Conservation (phyloP, 306 rosid genomes). For the Malus orientalis region DNA sequence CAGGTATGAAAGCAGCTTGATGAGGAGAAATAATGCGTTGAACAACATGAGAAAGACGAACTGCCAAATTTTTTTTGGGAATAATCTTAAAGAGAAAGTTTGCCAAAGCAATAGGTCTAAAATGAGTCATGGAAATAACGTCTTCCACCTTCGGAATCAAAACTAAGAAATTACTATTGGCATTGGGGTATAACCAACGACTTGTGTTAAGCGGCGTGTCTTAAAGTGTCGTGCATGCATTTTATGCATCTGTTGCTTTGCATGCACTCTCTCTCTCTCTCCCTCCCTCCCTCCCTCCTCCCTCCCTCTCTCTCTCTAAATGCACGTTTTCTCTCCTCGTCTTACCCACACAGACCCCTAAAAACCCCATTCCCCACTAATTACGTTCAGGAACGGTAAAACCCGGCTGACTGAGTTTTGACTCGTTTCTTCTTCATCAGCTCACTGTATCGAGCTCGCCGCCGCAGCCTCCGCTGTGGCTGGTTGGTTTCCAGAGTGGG, state of each 20-base stretch:
- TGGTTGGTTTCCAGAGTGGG: background rate
- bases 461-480: background rate
- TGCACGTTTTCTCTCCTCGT: background rate
- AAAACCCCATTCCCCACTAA: background rate
- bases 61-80: too few relatives aligned
- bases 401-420: constrained; percentile 11
- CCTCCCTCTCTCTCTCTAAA: background rate
- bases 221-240: background rate
- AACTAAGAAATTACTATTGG: too few relatives aligned
- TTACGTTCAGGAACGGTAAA: background rate
- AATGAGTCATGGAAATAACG: too few relatives aligned
- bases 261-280: background rate
- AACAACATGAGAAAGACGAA: too few relatives aligned
- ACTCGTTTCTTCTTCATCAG: constrained; percentile 16
- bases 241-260: background rate
- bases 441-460: background rate
- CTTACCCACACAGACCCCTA: background rate
- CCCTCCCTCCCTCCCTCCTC: too few relatives aligned
- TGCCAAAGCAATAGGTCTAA: too few relatives aligned
- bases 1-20: too few relatives aligned
- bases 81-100: too few relatives aligned
- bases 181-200: background rate
- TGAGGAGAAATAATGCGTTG: too few relatives aligned
- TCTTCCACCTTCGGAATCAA: too few relatives aligned
- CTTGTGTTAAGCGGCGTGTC: background rate